These are phyloP conservation scores for Gastrolobium bilobum DNA, from an alignment of 306 rosid species.

Conservation along the genomic window DNA sequence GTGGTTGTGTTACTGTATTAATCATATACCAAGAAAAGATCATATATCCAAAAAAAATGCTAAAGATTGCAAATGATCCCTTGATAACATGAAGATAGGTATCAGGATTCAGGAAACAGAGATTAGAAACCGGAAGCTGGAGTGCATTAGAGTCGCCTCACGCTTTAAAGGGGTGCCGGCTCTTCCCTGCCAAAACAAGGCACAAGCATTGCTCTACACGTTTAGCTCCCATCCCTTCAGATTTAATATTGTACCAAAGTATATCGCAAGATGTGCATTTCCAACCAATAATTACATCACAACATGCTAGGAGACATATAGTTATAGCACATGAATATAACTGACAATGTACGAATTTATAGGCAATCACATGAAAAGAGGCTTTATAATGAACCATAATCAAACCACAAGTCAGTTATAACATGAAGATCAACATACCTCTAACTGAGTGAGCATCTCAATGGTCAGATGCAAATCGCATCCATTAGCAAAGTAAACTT, in stretches of 20 bases:
- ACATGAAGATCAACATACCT: constrained; percentile 62
- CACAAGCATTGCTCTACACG: constrained; percentile 44
- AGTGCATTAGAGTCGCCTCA: constrained; percentile 45
- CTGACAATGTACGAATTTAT: not conserved
- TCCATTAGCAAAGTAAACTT: constrained; percentile 89
- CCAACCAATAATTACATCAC: constrained; percentile 41
- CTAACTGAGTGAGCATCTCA: constrained; percentile 97
- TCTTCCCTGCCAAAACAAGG: constrained; percentile 52
- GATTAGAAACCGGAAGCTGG: constrained; percentile 41
- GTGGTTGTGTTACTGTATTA: not conserved
- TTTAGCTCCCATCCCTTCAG: constrained; percentile 44
- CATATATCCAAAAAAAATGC: constrained; percentile 14
- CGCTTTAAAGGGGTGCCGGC: constrained; percentile 34
- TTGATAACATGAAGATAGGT: constrained; percentile 27
- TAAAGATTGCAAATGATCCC: constrained; percentile 15
- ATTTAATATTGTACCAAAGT: constrained; percentile 30
- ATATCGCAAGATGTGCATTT: constrained; percentile 27
- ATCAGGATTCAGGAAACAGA: constrained; percentile 31
- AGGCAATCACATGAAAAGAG: not conserved
- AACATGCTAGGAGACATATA: constrained; percentile 31
- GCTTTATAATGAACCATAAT: constrained; percentile 26
- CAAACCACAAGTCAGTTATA: constrained; percentile 21
- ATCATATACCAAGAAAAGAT: constrained; percentile 24
- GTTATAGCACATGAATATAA: not conserved
- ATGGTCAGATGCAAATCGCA: constrained; percentile 81